phyloP scores from a whole-genome alignment of 495 filamentous ascomycete genomes.

The Podospora australis region DNA sequence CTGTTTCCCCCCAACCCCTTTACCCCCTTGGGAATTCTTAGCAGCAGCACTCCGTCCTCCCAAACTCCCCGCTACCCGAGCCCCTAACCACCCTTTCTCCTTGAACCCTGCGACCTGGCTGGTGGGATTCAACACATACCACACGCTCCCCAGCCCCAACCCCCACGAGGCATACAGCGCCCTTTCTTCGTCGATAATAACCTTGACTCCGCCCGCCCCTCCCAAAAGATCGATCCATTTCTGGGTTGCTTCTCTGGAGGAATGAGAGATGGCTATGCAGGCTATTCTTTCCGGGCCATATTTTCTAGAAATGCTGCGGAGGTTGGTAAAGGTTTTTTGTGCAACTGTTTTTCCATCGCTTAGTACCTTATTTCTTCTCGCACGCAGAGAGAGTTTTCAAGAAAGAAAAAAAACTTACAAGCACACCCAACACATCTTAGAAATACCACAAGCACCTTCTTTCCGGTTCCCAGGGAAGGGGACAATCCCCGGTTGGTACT shows the following conservation, averaged over 20 bases:
- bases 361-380: neutral
- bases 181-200: slow-evolving; percentile 48
- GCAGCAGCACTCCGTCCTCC: neutral
- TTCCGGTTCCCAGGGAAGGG: slow-evolving; percentile 25
- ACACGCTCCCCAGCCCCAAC: slow-evolving; percentile 41
- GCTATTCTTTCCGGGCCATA: slow-evolving; percentile 31
- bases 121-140: slow-evolving; percentile 45
- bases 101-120: slow-evolving; percentile 37
- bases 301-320: slow-evolving; percentile 39
- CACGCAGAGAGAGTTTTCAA: no score
- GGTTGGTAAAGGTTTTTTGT: slow-evolving; percentile 47
- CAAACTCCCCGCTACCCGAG: slow-evolving; percentile 26
- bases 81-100: slow-evolving; percentile 39
- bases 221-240: slow-evolving; percentile 46
- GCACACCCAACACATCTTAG: slow-evolving; percentile 53
- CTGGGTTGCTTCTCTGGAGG: slow-evolving; percentile 37
- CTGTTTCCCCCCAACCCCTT: neutral
- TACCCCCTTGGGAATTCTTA: no score
- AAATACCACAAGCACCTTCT: slow-evolving; percentile 43
- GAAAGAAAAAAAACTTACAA: slow-evolving; percentile 26
- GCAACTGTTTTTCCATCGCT: slow-evolving; percentile 38
- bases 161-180: slow-evolving; percentile 49
- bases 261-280: slow-evolving; percentile 52
- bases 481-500: slow-evolving; percentile 42
- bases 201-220: slow-evolving; percentile 37